Evolutionary conservation across 225 moss, liverwort and hornwort species (phyloP).

Genomic region (Polytrichum formosum): DNA sequence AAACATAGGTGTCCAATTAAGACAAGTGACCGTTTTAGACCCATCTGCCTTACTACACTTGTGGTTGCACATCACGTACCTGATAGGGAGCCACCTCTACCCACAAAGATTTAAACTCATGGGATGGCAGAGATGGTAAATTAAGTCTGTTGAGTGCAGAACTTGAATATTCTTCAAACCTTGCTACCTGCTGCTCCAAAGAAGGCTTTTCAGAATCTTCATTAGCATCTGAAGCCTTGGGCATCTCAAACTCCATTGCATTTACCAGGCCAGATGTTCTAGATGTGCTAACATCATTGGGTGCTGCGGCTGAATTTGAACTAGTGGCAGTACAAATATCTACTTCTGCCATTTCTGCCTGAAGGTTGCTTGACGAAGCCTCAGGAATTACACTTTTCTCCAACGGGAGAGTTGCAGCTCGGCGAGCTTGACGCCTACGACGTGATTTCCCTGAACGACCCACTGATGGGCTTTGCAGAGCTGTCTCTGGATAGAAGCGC

Average conservation of each 20-base stretch:
- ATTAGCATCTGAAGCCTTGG: slow-evolving; percentile 1
- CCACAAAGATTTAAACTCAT: slow-evolving; percentile 30
- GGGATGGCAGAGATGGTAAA: slow-evolving; percentile 20
- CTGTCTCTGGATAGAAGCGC: slow-evolving; percentile 46
- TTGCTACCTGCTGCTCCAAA: slow-evolving; percentile 19
- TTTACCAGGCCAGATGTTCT: slow-evolving; percentile 1
- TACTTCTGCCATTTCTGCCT: slow-evolving; percentile 9
- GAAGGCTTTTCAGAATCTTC: background rate
- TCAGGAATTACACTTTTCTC: background rate
- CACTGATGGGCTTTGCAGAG: slow-evolving; percentile 43
- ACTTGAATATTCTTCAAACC: slow-evolving; percentile 42
- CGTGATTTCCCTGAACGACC: slow-evolving; percentile 56
- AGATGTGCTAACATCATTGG: background rate
- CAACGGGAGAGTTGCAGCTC: slow-evolving; percentile 32
- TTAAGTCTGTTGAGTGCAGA: slow-evolving; percentile 46
- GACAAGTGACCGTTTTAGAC: no score
- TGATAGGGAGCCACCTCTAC: slow-evolving; percentile 41
- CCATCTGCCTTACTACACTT: no score
- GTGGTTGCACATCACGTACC: slow-evolving; percentile 18
- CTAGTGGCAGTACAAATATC: background rate
- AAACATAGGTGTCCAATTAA: no score
- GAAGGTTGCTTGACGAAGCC: slow-evolving; percentile 4
- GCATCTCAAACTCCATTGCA: slow-evolving; percentile 6
- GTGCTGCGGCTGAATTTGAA: background rate
- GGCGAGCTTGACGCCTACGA: slow-evolving; percentile 55